These are phyloP conservation scores for Fusarium anthophilum DNA, from an alignment of 2,329 filamentous ascomycete species.

Conservation along the genomic window DNA sequence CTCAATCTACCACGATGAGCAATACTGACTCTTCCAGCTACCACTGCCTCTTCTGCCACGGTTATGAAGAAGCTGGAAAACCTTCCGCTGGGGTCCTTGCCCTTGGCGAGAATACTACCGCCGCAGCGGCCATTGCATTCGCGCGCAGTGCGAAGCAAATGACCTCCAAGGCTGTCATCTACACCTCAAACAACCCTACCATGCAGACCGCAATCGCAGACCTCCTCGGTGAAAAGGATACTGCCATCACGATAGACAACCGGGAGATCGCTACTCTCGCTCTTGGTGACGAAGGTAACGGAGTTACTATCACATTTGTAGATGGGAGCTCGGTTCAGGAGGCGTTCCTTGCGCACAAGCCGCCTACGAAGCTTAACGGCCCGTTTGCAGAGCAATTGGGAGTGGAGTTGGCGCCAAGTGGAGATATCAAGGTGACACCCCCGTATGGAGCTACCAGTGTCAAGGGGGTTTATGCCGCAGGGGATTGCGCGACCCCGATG, in stretches of 20 bases:
- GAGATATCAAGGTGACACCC: background rate
- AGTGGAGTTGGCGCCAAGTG: background rate
- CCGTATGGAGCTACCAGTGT: background rate
- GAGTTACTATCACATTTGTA: background rate
- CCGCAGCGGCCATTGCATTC: background rate
- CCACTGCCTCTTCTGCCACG: background rate
- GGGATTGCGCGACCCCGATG: background rate
- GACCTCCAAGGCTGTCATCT: background rate
- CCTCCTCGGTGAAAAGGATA: background rate
- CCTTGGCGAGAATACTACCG: background rate
- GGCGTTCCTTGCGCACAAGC: background rate
- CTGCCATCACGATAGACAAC: background rate
- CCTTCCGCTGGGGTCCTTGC: background rate
- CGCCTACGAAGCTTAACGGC: background rate
- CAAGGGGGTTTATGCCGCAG: background rate
- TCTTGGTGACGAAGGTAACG: background rate
- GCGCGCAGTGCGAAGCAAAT: background rate
- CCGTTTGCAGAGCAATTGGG: background rate
- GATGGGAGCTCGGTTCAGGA: background rate
- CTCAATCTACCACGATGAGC: fast-evolving
- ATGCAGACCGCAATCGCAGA: background rate
- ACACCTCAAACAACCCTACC: background rate
- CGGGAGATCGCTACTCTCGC: background rate
- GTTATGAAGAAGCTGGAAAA: background rate
- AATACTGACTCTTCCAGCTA: background rate